Conservation (phyloP, 1,284 basidiomycete species). For the Apiotrichum sp. region DNA sequence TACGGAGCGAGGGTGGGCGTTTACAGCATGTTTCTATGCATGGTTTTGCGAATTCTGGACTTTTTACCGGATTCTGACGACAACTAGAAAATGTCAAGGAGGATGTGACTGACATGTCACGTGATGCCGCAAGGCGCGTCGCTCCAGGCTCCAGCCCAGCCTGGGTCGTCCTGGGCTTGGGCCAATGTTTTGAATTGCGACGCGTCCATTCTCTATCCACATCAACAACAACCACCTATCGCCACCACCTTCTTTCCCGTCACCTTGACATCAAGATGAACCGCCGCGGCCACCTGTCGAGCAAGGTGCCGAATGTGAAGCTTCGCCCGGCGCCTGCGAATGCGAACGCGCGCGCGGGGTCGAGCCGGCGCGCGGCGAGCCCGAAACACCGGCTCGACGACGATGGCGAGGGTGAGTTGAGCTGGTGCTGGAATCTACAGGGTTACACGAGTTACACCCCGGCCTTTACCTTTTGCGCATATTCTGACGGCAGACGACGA, state of each 20-base stretch:
- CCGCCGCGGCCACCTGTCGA: conserved; percentile 38
- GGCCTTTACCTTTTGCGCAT: neutral
- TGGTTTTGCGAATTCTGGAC: neutral
- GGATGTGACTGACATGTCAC: too few relatives aligned
- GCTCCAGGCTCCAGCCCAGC: neutral
- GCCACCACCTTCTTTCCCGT: neutral
- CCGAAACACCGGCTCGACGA: neutral
- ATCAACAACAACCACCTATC: neutral
- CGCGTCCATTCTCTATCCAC: neutral
- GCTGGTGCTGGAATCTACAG: too few relatives aligned
- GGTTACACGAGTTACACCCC: too few relatives aligned
- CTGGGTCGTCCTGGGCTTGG: too few relatives aligned
- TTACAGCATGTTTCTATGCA: conserved; percentile 14
- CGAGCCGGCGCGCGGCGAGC: too few relatives aligned
- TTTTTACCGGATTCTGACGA: too few relatives aligned
- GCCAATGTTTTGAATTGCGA: neutral
- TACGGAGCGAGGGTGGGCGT: neutral
- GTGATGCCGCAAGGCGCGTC: too few relatives aligned
- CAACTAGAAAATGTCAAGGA: too few relatives aligned
- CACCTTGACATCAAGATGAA: conserved; percentile 21
- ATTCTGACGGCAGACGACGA: conserved; percentile 21
- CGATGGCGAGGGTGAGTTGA: conserved; percentile 25
- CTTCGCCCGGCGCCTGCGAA: conserved; percentile 32
- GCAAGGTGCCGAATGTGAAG: conserved; percentile 43
- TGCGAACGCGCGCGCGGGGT: too few relatives aligned